Base-by-base conservation (phyloP, 805 yeast species). In the Yarrowia osloensis region DNA sequence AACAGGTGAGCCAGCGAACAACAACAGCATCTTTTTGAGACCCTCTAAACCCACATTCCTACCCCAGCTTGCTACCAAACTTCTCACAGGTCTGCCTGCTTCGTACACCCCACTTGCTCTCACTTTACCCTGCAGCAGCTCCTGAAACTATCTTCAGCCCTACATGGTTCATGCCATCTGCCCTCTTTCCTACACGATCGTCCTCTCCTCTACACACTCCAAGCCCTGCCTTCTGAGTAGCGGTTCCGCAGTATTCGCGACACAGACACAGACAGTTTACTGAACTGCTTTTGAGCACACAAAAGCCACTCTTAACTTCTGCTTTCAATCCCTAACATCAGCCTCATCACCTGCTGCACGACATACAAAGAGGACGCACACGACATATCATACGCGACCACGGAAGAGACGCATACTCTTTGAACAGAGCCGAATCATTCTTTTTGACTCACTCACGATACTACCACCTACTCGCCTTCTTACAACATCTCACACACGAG, bases 91-190 rank as follows among this genome's bases (percentile, higher is more conserved):
- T 46, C 50, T 26, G 50, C 33, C 33, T 8, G 8, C 13, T n/a
- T n/a, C n/a, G n/a, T 21, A 44, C 19, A 15, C 49, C 29, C 4
- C 33, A 24, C 21, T 29, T 49, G 55, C 37, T 49, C 33, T 46
- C 39, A 13, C 55, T 49, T 49, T 49, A 49, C 55, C 55, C 55
- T 49, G 55, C 55, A 49, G 55, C 50, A 26, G 31, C 33, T 46
- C 49, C 26, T 29, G 37, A 49, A n/a, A 49, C 55, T n/a, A 31
- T 49, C 55, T 13, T 49, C 35, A 47, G 54, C 54, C 55, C 39
- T 29, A 31, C 55, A 46, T 47, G 35, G 22, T 28, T 28, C 54
- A 28, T n/a, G 24, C 35, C 22, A 24, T 28, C 35, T n/a, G 24
- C 22, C 54, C 13, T 47, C 22, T 28, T 19, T 24, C 49, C 28